Conservation (phyloP, 441 rosid species). For the Pelargonium citronellum region DNA sequence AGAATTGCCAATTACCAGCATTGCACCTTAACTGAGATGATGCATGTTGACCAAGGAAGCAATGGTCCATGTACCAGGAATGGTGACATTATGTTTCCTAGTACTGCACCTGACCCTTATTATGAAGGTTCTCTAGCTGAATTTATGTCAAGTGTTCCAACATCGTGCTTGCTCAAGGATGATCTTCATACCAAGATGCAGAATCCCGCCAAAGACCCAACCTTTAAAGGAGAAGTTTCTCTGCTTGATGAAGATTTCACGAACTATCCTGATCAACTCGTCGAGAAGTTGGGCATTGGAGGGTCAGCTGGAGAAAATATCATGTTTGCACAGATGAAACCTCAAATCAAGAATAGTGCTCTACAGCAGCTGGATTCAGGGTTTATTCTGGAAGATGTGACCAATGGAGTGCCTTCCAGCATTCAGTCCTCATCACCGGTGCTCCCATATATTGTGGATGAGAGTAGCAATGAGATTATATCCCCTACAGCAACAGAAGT, state of each 20-base stretch:
- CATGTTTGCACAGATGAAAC: slow-evolving; percentile 23
- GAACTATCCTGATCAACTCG: slow-evolving; percentile 21
- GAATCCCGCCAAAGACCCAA: slow-evolving; percentile 25
- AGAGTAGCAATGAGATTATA: slow-evolving; percentile 26
- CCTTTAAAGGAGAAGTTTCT: slow-evolving; percentile 19
- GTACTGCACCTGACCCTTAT: slow-evolving; percentile 15
- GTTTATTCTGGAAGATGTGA: slow-evolving; percentile 18
- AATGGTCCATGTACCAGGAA: slow-evolving; percentile 20
- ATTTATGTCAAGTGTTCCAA: slow-evolving; percentile 20
- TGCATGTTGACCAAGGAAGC: slow-evolving; percentile 23
- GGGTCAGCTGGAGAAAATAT: slow-evolving; percentile 24
- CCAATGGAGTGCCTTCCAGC: slow-evolving; percentile 17
- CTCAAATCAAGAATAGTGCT: slow-evolving; percentile 25
- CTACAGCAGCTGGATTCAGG: slow-evolving; percentile 26
- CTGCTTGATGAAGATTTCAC: slow-evolving; percentile 23
- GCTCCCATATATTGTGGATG: slow-evolving; percentile 24
- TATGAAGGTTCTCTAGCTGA: slow-evolving; percentile 25
- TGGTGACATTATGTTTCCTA: slow-evolving; percentile 28
- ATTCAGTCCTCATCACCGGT: slow-evolving; percentile 28
- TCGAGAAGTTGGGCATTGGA: slow-evolving; percentile 19
- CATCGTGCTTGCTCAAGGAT: slow-evolving; percentile 20
- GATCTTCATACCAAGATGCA: slow-evolving; percentile 18
- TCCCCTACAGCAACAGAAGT: slow-evolving; percentile 27
- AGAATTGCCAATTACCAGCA: slow-evolving; percentile 14
- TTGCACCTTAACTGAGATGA: slow-evolving; percentile 22